Evolutionary conservation across 768 basidiomycete genomes (phyloP).

Genomic region (Piloderma croceum): DNA sequence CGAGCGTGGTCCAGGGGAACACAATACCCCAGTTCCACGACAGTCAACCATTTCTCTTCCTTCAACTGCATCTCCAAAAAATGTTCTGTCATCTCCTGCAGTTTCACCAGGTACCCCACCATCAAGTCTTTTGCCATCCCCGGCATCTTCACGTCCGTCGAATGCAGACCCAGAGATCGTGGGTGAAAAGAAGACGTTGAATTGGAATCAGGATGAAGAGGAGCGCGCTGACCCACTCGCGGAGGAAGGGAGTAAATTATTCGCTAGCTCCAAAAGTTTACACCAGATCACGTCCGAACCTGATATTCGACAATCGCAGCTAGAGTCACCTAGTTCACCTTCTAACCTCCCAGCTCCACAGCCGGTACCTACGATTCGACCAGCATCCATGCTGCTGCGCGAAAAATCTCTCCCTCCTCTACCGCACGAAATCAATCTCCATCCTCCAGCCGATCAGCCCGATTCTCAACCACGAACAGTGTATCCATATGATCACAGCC

Average conservation of each 20-base stretch:
- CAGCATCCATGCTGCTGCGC: constrained; percentile 29
- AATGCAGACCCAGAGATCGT: constrained; percentile 49
- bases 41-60: constrained; percentile 67
- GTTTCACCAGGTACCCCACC: constrained; percentile 73
- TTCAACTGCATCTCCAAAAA: constrained; percentile 52
- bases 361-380: constrained; percentile 12
- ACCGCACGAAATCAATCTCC: constrained; percentile 46
- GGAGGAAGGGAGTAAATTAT: constrained; percentile 22
- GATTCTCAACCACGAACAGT: constrained; percentile 62
- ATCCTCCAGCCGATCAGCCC: constrained; percentile 28
- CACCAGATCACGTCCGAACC: constrained; percentile 57
- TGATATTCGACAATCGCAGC: constrained; percentile 50
- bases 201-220: constrained; percentile 38
- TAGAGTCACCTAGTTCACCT: constrained; percentile 29
- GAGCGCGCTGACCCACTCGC: constrained; percentile 28
- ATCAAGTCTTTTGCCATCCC: constrained; percentile 70
- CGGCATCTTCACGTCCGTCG: constrained; percentile 64
- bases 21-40: constrained; percentile 46
- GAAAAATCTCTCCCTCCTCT: constrained; percentile 80
- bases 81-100: constrained; percentile 49
- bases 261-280: constrained; percentile 33
- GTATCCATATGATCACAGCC: constrained; percentile 54
- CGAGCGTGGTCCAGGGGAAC: constrained; percentile 46
- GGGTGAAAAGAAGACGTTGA: constrained; percentile 38
- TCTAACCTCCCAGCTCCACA: constrained; percentile 19